Percentiles rank a stretch among this genome's conserved stretches.
These are phyloP conservation scores for Hepatocystis sp. DNA, from an alignment of 169 alveolate species.

Conservation along the genomic window DNA sequence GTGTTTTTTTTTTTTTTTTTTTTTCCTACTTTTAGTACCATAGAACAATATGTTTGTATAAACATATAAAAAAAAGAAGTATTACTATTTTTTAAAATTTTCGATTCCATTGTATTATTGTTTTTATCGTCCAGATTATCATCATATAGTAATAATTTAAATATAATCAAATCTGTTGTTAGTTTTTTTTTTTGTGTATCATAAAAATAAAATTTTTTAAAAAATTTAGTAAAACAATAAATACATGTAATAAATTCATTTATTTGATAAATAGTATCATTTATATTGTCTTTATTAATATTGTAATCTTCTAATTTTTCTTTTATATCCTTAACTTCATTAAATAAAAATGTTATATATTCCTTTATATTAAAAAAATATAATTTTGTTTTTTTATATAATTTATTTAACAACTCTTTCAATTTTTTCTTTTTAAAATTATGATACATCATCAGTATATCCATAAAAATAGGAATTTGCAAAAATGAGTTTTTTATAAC, in stretches of 20 bases:
- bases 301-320: slow-evolving; percentile 9
- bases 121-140: neutral
- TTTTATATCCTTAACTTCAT: slow-evolving; percentile 31
- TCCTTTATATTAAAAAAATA: slow-evolving; percentile 14
- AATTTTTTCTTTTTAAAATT: slow-evolving; percentile 15
- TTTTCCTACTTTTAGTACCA: no score
- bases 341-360: slow-evolving; percentile 36
- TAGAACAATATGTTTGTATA: slow-evolving; percentile 28
- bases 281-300: slow-evolving; percentile 5
- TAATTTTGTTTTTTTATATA: slow-evolving; percentile 14
- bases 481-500: slow-evolving; percentile 18
- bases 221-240: slow-evolving; percentile 40
- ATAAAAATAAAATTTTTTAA: slow-evolving; percentile 22
- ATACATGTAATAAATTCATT: slow-evolving; percentile 37
- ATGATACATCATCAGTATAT: slow-evolving; percentile 37
- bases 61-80: slow-evolving; percentile 15
- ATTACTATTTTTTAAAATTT: slow-evolving; percentile 5
- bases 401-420: slow-evolving; percentile 5
- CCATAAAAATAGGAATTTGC: slow-evolving; percentile 48
- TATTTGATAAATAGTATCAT: slow-evolving; percentile 7
- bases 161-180: slow-evolving; percentile 14
- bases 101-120: neutral
- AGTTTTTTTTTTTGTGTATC: slow-evolving; percentile 19
- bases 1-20: no score
- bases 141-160: slow-evolving; percentile 10